phyloP scores from a whole-genome alignment of 1,139 yeast genomes.

The Geotrichum phurueaensis region DNA sequence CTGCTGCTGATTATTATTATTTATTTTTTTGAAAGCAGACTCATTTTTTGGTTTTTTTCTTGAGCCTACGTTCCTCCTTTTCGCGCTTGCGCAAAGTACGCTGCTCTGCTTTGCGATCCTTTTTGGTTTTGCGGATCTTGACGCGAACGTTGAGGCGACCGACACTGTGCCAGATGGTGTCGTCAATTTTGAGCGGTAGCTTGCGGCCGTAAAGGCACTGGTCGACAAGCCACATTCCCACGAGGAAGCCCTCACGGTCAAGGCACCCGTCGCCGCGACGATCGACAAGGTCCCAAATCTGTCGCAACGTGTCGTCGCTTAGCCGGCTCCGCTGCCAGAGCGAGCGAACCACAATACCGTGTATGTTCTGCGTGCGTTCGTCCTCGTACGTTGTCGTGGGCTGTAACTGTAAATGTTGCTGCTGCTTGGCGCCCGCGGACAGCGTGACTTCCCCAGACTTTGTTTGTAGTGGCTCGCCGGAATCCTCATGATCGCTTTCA shows the following conservation, averaged over 20 bases:
- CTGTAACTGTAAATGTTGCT: slow-evolving; percentile 22
- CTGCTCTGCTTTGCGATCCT: slow-evolving; percentile 15
- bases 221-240: slow-evolving; percentile 94
- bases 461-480: slow-evolving; percentile 4
- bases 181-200: slow-evolving; percentile 54
- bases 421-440: slow-evolving; percentile 10
- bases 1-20: neutral
- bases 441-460: slow-evolving; percentile 1
- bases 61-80: slow-evolving; percentile 1
- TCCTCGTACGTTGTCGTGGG: slow-evolving; percentile 29
- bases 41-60: neutral
- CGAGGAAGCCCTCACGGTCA: slow-evolving; percentile 74
- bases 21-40: neutral
- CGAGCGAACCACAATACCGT: slow-evolving; percentile 64
- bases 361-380: slow-evolving; percentile 44
- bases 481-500: slow-evolving; percentile 7
- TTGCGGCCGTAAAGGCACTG: slow-evolving; percentile 93
- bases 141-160: slow-evolving; percentile 39
- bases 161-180: slow-evolving; percentile 38
- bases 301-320: slow-evolving; percentile 54
- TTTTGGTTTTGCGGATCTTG: slow-evolving; percentile 28
- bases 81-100: neutral
- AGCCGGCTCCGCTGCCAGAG: slow-evolving; percentile 76
- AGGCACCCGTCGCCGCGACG: slow-evolving; percentile 68
- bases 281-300: slow-evolving; percentile 79